Evolutionary conservation across 2,329 filamentous ascomycete genomes (phyloP), one percentile per base, ranked within the genome.

Genomic region (Penicillium nordicum): DNA sequence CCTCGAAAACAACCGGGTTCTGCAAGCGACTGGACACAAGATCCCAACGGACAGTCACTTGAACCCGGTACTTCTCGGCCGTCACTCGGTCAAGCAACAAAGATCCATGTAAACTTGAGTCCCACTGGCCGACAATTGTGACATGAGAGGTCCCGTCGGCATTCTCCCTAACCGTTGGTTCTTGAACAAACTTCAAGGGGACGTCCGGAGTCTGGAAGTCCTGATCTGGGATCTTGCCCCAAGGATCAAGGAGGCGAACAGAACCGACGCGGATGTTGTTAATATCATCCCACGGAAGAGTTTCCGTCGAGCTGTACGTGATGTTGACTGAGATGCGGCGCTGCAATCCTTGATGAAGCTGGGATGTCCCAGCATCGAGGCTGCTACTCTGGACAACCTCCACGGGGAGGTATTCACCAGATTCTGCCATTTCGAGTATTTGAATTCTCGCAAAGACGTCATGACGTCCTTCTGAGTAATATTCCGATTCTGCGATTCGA

Each of bases 301-400:
- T 86, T 61, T 96, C 90, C 16, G 92, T 92, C 5, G 92, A 95
- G 68, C 88, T 95, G 69, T 97, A 92, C 0, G 89, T 91, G n/a
- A 99, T 79, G 59, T 89, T 92, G 69, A 99, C 85, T 7, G 90
- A 86, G 50, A 99, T 86, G 1, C 94, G 86, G 51, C 94, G 84
- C 72, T 99, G 94, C 49, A 99, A 78, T 25, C 94, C 94, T 74
- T 99, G 94, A 67, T 97, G 94, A 32, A 99, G 82, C 71, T 99
- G 94, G 71, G 95, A 97, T 1, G 91, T 90, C 8, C 94, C 94
- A n/a, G 82, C 80, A 68, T 99, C 94, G 38, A 92, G 80, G 64
- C 91, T 89, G 70, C 83, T 90, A 18, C 83, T 88, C 73, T 97
- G 93, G 3, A 94, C 84, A 5, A 97, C 93, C 68, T 99, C 94